phyloP scores from a whole-genome alignment of 148 eudicot genomes.

The Spergularia bocconei region DNA sequence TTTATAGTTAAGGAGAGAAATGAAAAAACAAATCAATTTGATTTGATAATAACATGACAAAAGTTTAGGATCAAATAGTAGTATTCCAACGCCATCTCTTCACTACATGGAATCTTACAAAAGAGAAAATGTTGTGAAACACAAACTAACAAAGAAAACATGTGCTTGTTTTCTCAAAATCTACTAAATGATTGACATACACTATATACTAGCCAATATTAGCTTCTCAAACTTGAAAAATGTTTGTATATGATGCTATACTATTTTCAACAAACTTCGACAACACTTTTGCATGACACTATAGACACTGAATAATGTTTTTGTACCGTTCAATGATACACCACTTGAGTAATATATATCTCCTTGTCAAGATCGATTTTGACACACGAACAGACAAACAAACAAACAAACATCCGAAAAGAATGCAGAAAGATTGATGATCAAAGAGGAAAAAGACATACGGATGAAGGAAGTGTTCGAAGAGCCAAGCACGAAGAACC shows the following conservation, averaged over 20 bases:
- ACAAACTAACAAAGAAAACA: conserved; percentile 29
- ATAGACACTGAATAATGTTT: neutral
- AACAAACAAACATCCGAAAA: neutral
- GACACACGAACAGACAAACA: neutral
- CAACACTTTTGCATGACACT: conserved; percentile 8
- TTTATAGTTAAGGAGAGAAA: conserved; percentile 10
- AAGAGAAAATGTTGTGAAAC: conserved; percentile 22
- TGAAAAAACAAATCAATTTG: conserved; percentile 20
- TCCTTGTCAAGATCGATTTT: conserved; percentile 4
- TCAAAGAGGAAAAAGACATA: conserved; percentile 25
- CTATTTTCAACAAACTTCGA: conserved; percentile 29
- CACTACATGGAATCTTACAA: conserved; percentile 24
- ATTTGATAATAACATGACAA: conserved; percentile 31
- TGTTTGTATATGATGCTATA: conserved; percentile 21
- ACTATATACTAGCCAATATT: conserved; percentile 11
- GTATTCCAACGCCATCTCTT: conserved; percentile 7
- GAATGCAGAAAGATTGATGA: no score
- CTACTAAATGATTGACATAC: conserved; percentile 25
- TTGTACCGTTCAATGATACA: no score
- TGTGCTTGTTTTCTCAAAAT: conserved; percentile 30
- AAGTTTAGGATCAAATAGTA: conserved; percentile 24
- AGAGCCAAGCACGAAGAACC: conserved; percentile 96
- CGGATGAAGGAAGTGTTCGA: conserved; percentile 98
- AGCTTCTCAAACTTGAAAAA: conserved; percentile 11
- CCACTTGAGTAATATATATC: no score